Base-by-base conservation (phyloP, 2,329 filamentous ascomycete species). In the Leptographium lundbergii region DNA sequence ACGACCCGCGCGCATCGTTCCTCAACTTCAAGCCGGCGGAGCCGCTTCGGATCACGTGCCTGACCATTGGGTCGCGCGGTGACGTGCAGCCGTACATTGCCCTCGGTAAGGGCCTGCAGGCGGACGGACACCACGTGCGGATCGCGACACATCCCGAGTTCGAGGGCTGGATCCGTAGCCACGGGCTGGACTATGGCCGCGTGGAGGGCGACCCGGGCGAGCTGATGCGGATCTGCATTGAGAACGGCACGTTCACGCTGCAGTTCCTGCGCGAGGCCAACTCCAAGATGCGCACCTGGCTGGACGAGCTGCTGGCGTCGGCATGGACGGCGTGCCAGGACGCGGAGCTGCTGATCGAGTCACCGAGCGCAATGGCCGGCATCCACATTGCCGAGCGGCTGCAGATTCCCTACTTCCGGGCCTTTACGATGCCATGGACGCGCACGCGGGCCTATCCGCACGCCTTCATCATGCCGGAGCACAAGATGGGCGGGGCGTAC, bases 391-490 rank as follows among this genome's bases (percentile, higher is more conserved):
- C 94, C 1, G 94, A 99, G 73, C 90, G 91, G 27, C 79, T 99
- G 2, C 80, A 83, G 17, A 95, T 99, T 52, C 94, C 94, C 0
- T 99, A 99, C 71, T 97, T 97, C 75, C 85, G 94, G 59, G 92
- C 91, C 0, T 99, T 99, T 69, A 95, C 91, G 22, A 99, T 99
- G 94, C 94, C 94, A 0, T 99, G 94, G 94, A 96, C 94, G 0
- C 85, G 91, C 55, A 99, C 94, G 19, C 81, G 94, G 57, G 91
- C 92, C 0, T 99, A 99, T 67, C 94, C 94, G 2, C 94, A 99
- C 71, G 94, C 94, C 0, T 99, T 99, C 72, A 87, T 92, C 29
- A 91, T 95, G 62, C 88, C 91, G 1, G 89, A 95, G 62, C 85
- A 89, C 71, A 96, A 95, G 74, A 90, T 95, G 84, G 94, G 94